A percentile compares a stretch with the other conserved stretches of the same genome.
Evolutionary conservation across 2,329 filamentous ascomycete species (phyloP).

Genomic region (Pyrenochaeta sp.): DNA sequence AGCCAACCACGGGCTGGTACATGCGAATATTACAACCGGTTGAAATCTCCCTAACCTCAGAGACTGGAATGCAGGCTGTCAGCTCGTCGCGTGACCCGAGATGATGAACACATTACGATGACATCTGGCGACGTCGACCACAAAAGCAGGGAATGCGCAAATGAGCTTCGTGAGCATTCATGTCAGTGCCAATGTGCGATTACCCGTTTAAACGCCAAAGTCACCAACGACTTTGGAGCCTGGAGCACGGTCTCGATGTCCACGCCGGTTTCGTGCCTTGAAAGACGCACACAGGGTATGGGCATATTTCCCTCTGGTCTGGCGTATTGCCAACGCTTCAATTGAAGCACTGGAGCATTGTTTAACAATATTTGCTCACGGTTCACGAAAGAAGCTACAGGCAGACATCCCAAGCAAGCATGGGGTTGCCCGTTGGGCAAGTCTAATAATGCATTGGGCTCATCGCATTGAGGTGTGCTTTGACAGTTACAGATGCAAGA

Average conservation of each 20-base stretch:
- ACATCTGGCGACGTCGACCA: slow-evolving; percentile 2
- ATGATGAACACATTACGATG: slow-evolving; percentile 12
- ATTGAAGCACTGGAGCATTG: not conserved
- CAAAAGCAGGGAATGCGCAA: slow-evolving; percentile 15
- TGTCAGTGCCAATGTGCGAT: slow-evolving; percentile 4
- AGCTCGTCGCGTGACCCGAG: slow-evolving; percentile 11
- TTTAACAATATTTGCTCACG: not conserved
- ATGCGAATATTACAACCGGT: not conserved
- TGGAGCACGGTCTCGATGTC: not conserved
- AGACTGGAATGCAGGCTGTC: slow-evolving; percentile 15
- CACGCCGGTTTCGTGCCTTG: not conserved
- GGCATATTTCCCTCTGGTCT: not conserved
- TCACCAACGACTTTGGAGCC: slow-evolving; percentile 1
- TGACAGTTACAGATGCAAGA: slow-evolving; percentile 14
- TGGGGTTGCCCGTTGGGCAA: not conserved
- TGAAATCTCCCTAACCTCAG: not conserved
- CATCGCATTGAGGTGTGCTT: slow-evolving; percentile 6
- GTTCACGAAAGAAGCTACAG: not conserved
- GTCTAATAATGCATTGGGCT: not conserved
- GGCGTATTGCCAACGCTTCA: not conserved
- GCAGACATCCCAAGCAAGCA: not conserved
- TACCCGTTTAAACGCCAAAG: slow-evolving; percentile 3
- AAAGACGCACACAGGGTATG: slow-evolving; percentile 3
- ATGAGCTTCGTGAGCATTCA: not conserved
- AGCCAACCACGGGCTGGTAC: slow-evolving; percentile 10